phyloP scores from a whole-genome alignment of 2,329 filamentous ascomycete genomes.

The Stachybotrys elegans region DNA sequence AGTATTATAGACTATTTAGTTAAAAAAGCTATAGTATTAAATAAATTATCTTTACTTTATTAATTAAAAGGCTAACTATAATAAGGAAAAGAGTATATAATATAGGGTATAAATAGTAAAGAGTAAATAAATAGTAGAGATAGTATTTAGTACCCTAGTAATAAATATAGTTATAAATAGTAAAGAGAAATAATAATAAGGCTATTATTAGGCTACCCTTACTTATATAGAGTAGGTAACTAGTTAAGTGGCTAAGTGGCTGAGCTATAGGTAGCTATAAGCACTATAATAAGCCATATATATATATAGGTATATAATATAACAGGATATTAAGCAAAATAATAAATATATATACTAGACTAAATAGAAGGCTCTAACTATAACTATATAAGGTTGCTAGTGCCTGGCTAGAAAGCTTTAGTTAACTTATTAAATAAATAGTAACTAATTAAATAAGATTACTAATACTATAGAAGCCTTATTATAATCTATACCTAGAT shows the following conservation, averaged over 20 bases:
- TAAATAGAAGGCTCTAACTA: no score
- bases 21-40: conserved; percentile 1
- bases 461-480: no score
- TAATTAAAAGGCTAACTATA: conserved; percentile 1
- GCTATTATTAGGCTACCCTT: not conserved
- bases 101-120: not conserved
- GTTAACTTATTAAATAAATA: no score
- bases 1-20: not conserved
- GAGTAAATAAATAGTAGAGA: not conserved
- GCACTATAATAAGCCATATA: no score
- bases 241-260: no score
- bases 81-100: no score
- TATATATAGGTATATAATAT: not conserved
- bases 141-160: not conserved
- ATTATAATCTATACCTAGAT: no score
- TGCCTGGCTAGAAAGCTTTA: no score
- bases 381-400: no score
- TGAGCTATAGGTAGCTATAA: no score
- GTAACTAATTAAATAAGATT: no score
- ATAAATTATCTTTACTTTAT: conserved; percentile 1
- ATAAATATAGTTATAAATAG: conserved; percentile 2
- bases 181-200: not conserved
- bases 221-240: no score
- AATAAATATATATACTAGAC: not conserved
- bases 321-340: not conserved